These are phyloP conservation scores for Fraxinus anomala DNA, from an alignment of 257 asterid species.

Conservation along the genomic window DNA sequence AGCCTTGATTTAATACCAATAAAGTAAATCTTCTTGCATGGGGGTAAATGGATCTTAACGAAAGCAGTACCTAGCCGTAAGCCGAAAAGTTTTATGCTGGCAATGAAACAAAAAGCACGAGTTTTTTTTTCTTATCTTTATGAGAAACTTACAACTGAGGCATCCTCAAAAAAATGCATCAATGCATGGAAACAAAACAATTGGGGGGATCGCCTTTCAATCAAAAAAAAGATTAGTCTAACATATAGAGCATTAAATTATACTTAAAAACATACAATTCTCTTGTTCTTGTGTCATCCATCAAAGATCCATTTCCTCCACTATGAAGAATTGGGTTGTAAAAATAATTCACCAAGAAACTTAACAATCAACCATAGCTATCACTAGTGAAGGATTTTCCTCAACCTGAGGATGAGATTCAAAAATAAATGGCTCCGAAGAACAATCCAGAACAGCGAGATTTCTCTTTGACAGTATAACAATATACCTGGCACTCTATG, in stretches of 20 bases:
- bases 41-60: not conserved
- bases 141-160: not conserved
- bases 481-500: not conserved
- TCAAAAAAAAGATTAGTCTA: not conserved
- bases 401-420: slow-evolving; percentile 20
- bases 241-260: not conserved
- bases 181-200: not conserved
- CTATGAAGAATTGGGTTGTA: not conserved
- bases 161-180: not conserved
- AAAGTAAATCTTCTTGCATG: slow-evolving; percentile 11
- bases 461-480: no score
- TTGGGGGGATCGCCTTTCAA: not conserved
- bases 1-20: not conserved
- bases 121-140: not conserved
- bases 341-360: not conserved
- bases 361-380: not conserved
- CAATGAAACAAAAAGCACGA: not conserved
- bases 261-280: not conserved
- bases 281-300: not conserved
- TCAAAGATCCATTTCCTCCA: slow-evolving; percentile 11
- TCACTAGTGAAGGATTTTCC: slow-evolving; percentile 7
- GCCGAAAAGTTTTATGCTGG: not conserved
- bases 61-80: not conserved
- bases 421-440: slow-evolving; percentile 10
- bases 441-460: not conserved